Conservation (phyloP, 1,284 basidiomycete species). For the Retiboletus fuscus region DNA sequence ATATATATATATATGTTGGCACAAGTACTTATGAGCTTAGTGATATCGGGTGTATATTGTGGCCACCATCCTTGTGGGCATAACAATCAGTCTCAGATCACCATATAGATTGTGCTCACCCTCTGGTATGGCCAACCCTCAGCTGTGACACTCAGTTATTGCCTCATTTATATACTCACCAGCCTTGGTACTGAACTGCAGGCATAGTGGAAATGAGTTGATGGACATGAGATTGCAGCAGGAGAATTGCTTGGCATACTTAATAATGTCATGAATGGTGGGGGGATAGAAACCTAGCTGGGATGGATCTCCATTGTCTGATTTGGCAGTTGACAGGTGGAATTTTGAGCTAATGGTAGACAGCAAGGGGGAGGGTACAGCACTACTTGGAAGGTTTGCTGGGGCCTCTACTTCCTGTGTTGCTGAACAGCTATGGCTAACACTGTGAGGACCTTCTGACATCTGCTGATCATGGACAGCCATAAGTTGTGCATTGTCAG, state of each 20-base stretch:
- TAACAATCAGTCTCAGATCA: not conserved
- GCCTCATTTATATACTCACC: not conserved
- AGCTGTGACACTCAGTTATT: not conserved
- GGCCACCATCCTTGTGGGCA: constrained; percentile 12
- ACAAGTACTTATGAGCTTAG: no score
- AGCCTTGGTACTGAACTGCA: constrained; percentile 1
- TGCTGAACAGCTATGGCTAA: constrained; percentile 1
- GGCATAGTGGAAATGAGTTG: constrained; percentile 1
- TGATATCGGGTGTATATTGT: not conserved
- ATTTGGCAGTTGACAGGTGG: no score
- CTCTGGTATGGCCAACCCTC: not conserved
- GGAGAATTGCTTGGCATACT: not conserved
- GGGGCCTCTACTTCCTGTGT: no score
- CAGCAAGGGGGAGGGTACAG: not conserved
- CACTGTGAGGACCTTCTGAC: not conserved
- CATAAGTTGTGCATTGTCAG: not conserved
- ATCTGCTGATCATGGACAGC: not conserved
- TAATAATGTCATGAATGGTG: not conserved
- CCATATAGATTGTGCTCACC: not conserved
- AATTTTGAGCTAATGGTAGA: no score
- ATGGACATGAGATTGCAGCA: not conserved
- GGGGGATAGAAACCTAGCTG: not conserved
- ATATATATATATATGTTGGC: no score
- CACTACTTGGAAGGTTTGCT: no score
- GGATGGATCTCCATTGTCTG: not conserved